phyloP scores from a whole-genome alignment of 2,329 filamentous ascomycete species.

The Bipolaris gigantea region DNA sequence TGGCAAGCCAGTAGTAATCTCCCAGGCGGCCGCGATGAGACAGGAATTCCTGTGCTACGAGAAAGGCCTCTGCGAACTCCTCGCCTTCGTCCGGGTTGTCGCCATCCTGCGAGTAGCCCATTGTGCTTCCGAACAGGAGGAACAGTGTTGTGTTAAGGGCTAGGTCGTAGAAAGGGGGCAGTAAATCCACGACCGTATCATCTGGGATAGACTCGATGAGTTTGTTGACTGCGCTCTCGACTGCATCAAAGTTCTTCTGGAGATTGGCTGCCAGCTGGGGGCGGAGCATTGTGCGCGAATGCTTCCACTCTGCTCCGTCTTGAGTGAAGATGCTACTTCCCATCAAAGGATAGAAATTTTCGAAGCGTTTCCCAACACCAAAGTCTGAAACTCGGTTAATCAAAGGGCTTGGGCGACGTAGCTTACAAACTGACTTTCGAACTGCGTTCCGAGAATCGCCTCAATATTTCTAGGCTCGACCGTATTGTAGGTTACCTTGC shows the following conservation, averaged over 20 bases:
- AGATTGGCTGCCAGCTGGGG: conserved; percentile 38
- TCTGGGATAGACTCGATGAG: neutral
- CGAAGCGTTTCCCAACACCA: conserved; percentile 2
- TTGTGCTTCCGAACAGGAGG: conserved; percentile 40
- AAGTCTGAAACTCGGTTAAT: conserved; percentile 4
- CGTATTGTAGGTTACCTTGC: neutral
- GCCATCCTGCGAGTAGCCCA: conserved; percentile 21
- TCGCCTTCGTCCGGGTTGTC: conserved; percentile 7
- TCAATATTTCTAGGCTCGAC: neutral
- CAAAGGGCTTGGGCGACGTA: too few relatives aligned
- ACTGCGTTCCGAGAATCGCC: neutral
- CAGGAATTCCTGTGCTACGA: conserved; percentile 17
- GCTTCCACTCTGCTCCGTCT: conserved; percentile 30
- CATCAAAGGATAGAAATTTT: conserved; percentile 11
- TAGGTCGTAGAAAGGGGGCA: conserved; percentile 45
- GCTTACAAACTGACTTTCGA: neutral
- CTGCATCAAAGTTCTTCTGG: conserved; percentile 20
- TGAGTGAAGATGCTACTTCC: conserved; percentile 22
- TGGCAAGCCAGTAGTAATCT: conserved; percentile 34
- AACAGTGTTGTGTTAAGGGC: conserved; percentile 42
- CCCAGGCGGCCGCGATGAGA: conserved; percentile 20
- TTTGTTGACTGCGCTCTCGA: neutral
- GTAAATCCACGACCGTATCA: conserved; percentile 29
- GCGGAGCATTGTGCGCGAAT: conserved; percentile 37
- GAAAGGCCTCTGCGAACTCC: conserved; percentile 24